A percentile compares a stretch with the other conserved stretches of the same genome.
These are phyloP conservation scores for Aspergillus candidus DNA, from an alignment of 2,329 filamentous ascomycete genomes.

Conservation along the genomic window DNA sequence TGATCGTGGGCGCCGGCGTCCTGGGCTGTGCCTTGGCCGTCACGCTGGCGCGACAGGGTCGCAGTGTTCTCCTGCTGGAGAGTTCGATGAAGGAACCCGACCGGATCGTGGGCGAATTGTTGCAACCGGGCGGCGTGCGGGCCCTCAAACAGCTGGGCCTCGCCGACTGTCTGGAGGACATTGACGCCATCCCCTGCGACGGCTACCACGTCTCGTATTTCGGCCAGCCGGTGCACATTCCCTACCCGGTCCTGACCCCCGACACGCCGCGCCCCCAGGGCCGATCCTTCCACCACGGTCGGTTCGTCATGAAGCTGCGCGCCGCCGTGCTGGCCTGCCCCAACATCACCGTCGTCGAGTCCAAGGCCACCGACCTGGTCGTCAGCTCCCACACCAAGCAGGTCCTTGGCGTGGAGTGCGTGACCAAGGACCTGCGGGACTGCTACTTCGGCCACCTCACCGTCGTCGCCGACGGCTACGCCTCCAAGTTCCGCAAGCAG, in stretches of 20 bases:
- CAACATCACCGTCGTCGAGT: constrained; percentile 89
- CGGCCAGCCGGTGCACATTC: constrained; percentile 64
- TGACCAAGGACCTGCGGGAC: constrained; percentile 59
- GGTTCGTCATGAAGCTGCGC: constrained; percentile 80
- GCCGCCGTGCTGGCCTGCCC: constrained; percentile 65
- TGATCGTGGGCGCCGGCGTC: constrained; percentile 86
- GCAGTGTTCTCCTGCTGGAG: constrained; percentile 86
- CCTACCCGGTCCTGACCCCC: constrained; percentile 62
- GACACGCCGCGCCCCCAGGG: constrained; percentile 59
- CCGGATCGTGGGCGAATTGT: constrained; percentile 88
- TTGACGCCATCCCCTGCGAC: constrained; percentile 74
- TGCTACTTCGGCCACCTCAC: constrained; percentile 86
- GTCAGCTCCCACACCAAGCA: constrained; percentile 62
- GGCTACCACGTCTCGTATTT: constrained; percentile 88
- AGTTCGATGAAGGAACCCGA: constrained; percentile 85
- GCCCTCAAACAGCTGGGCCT: constrained; percentile 77
- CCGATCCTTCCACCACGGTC: constrained; percentile 84
- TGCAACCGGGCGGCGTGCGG: constrained; percentile 84
- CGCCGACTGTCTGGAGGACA: constrained; percentile 73
- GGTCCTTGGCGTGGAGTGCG: constrained; percentile 75
- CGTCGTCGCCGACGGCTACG: constrained; percentile 86
- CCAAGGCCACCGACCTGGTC: constrained; percentile 72
- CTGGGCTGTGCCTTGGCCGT: constrained; percentile 82
- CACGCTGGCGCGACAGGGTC: constrained; percentile 78
- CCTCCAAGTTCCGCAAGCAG: constrained; percentile 81